These are phyloP conservation scores for Candida saitoana DNA, from an alignment of 805 yeast genomes.

Conservation along the genomic window DNA sequence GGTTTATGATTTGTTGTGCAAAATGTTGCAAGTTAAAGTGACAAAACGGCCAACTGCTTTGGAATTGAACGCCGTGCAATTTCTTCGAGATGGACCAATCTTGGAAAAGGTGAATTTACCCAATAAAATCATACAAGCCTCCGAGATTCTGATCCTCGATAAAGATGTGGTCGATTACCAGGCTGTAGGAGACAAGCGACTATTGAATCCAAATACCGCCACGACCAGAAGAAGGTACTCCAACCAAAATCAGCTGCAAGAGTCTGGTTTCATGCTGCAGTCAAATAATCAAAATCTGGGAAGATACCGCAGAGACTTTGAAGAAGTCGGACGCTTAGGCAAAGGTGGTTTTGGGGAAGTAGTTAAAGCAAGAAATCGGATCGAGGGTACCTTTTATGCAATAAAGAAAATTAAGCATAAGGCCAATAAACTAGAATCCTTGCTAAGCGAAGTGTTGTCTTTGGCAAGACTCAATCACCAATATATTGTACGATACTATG, in stretches of 20 bases:
- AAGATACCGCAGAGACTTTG: slow-evolving; percentile 88
- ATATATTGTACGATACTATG: slow-evolving; percentile 92
- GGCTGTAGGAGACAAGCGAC: background rate
- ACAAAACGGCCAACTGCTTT: slow-evolving; percentile 77
- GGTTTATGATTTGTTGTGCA: slow-evolving; percentile 60
- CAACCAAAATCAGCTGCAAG: slow-evolving; percentile 12
- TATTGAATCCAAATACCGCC: background rate
- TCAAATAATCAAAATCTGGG: slow-evolving; percentile 35
- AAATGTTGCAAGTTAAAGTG: slow-evolving; percentile 61
- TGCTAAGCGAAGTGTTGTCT: slow-evolving; percentile 86
- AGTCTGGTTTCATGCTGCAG: slow-evolving; percentile 1
- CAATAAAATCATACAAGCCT: background rate
- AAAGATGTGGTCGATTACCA: background rate
- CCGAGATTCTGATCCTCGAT: background rate
- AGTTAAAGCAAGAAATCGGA: slow-evolving; percentile 88
- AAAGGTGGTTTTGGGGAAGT: slow-evolving; percentile 98
- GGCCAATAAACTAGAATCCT: slow-evolving; percentile 71
- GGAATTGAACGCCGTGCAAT: slow-evolving; percentile 79
- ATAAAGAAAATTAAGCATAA: slow-evolving; percentile 85
- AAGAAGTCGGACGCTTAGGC: slow-evolving; percentile 87
- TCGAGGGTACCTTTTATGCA: slow-evolving; percentile 95
- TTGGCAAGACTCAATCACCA: slow-evolving; percentile 91
- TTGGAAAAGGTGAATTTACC: slow-evolving; percentile 18
- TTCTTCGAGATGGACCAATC: slow-evolving; percentile 68
- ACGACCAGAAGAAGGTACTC: slow-evolving; percentile 21